Evolutionary conservation across 108 stramenopile species (phyloP), one percentile per base, ranked within the genome.

Genomic region (Mayamaea pseudoterrestris): DNA sequence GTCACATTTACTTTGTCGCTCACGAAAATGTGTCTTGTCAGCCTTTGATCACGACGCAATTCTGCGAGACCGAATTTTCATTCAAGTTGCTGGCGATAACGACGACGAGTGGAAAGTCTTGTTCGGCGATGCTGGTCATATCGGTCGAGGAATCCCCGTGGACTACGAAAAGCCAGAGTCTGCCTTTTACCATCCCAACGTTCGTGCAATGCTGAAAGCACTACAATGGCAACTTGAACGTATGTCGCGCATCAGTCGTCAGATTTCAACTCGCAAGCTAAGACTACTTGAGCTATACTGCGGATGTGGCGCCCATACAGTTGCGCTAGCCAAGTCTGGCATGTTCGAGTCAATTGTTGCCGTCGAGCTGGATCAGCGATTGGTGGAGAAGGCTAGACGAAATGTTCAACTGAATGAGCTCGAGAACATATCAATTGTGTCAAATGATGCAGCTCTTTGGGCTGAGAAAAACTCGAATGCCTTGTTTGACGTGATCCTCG

Each of bases 261-360:
- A 8, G 21, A 30, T 27, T 26, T 41, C 11, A 14, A 30, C 23
- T 23, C 12, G 20, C 24, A 43, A 23, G 44, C 41, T 28, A 3
- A 31, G 48, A 6, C 39, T 86, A 25, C 54, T 86, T 27, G 84
- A 86, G 53, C 62, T 86, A 69, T 81, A 86, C 45, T 78, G 76
- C 48, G 84, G 79, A 31, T 80, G 76, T 50, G 84, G 84, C 0
- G 79, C 84, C 1, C 84, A 86, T 57, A 86, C 84, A n/a, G 63
- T 81, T 5, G 73, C 84, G 3, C 31, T 81, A 23, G 72, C 71
- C 8, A 80, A 71, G 46, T 53, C 58, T 30, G 58, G 43, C 9
- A 32, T 78, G 30, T 17, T 78, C 0, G 36, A 51, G 28, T 35
- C 48, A 31, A 69, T 86, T 37, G 42, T 71, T 3, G 73, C 79